phyloP scores from a whole-genome alignment of 805 yeast species.

The Starmerella stigmatis region DNA sequence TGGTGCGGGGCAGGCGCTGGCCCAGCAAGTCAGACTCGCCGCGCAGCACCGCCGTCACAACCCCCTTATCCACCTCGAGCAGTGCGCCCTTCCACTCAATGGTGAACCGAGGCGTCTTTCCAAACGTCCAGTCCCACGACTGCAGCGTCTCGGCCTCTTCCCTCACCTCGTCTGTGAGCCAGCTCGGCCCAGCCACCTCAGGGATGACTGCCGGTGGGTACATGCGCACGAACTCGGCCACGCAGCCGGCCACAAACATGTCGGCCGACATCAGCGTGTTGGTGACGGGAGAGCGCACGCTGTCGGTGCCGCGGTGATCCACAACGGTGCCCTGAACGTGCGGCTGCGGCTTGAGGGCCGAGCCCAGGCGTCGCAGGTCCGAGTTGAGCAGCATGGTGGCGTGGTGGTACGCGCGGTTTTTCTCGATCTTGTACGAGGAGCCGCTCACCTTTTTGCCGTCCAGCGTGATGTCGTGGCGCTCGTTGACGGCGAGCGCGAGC shows the following conservation, averaged over 20 bases:
- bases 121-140: slow-evolving; percentile 66
- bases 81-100: slow-evolving; percentile 35
- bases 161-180: slow-evolving; percentile 27
- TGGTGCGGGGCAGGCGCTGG: slow-evolving; percentile 10
- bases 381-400: slow-evolving; percentile 85
- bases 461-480: slow-evolving; percentile 66
- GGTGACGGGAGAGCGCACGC: slow-evolving; percentile 70
- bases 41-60: slow-evolving; percentile 8
- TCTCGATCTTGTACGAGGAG: slow-evolving; percentile 78
- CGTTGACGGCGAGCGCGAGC: slow-evolving; percentile 42
- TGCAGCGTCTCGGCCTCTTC: slow-evolving; percentile 34
- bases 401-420: slow-evolving; percentile 80
- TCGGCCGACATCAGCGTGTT: slow-evolving; percentile 45
- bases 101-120: slow-evolving; percentile 62
- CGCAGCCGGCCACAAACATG: slow-evolving; percentile 39
- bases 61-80: slow-evolving; percentile 45
- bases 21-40: slow-evolving; percentile 10
- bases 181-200: slow-evolving; percentile 7
- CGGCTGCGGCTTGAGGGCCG: slow-evolving; percentile 42
- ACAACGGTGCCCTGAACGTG: slow-evolving; percentile 34
- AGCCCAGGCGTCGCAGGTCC: slow-evolving; percentile 46
- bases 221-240: slow-evolving; percentile 33
- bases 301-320: slow-evolving; percentile 48
- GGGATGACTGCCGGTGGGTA: slow-evolving; percentile 23
- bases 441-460: slow-evolving; percentile 63